A percentile compares a stretch with the other conserved stretches of the same genome.
Conservation (phyloP, 495 filamentous ascomycete species). For the Lasiosphaeriaceae sp. region DNA sequence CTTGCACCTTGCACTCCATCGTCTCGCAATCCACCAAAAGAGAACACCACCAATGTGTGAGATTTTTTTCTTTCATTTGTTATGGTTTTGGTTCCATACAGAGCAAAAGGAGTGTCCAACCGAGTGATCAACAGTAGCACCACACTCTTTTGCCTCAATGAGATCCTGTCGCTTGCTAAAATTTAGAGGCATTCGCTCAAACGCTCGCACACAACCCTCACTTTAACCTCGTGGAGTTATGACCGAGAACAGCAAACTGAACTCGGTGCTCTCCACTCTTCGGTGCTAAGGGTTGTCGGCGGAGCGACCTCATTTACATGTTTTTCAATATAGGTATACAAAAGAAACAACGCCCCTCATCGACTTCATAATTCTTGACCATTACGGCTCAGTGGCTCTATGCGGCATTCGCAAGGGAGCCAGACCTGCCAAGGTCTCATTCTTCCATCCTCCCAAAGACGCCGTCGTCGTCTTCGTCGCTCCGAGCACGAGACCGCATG, state of each 20-base stretch:
- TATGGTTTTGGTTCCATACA: conserved; percentile 2
- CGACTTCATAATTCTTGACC: conserved; percentile 22
- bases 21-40: not conserved
- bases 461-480: conserved; percentile 90
- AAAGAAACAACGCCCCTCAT: conserved; percentile 29
- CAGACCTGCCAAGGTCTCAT: conserved; percentile 35
- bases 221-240: conserved; percentile 59
- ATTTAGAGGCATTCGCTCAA: conserved; percentile 46
- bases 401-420: not conserved
- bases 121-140: conserved; percentile 1
- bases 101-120: conserved; percentile 3
- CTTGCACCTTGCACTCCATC: no score
- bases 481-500: conserved; percentile 54
- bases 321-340: conserved; percentile 45
- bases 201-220: conserved; percentile 54
- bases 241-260: not conserved
- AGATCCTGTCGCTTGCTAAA: conserved; percentile 21
- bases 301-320: conserved; percentile 49
- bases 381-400: not conserved
- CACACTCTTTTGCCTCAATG: conserved; percentile 4
- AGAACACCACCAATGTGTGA: not conserved
- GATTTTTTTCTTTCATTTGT: not conserved
- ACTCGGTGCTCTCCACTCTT: conserved; percentile 45
- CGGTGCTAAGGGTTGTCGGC: conserved; percentile 55
- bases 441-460: conserved; percentile 97